phyloP scores from a whole-genome alignment of 2,329 filamentous ascomycete genomes.

The Alternaria arbusti region DNA sequence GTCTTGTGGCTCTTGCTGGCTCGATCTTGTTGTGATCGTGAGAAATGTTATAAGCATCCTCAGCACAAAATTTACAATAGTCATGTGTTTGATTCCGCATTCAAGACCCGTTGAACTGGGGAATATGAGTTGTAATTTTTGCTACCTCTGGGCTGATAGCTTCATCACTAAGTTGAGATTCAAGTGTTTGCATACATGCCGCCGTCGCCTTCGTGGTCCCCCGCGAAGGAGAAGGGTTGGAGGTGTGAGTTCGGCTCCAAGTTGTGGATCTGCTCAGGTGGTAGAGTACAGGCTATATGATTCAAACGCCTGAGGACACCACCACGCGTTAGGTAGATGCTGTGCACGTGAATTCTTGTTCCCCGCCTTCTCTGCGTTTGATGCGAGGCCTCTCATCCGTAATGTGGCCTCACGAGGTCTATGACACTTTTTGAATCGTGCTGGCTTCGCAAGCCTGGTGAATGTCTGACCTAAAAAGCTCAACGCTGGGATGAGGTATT shows the following conservation, averaged over 20 bases:
- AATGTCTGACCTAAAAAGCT: neutral
- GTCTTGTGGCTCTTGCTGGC: constrained; percentile 55
- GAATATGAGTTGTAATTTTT: constrained; percentile 40
- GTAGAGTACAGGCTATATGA: too few relatives aligned
- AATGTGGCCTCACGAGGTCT: too few relatives aligned
- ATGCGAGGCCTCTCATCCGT: too few relatives aligned
- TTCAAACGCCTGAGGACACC: too few relatives aligned
- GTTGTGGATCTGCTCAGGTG: too few relatives aligned
- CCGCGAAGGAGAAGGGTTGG: too few relatives aligned
- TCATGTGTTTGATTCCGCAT: constrained; percentile 54
- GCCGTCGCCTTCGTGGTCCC: constrained; percentile 22
- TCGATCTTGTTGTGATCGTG: constrained; percentile 52
- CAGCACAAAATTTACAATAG: constrained; percentile 59
- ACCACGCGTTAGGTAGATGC: too few relatives aligned
- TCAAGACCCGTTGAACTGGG: constrained; percentile 34
- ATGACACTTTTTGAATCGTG: neutral
- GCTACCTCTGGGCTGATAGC: neutral
- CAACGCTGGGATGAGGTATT: too few relatives aligned
- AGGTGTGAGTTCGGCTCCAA: neutral
- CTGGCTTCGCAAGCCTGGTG: neutral
- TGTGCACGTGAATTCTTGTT: too few relatives aligned
- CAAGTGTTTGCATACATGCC: neutral
- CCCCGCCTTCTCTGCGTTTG: too few relatives aligned
- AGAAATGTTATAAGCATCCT: constrained; percentile 53
- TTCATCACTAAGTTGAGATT: constrained; percentile 1